Evolutionary conservation across 768 basidiomycete species (phyloP), one percentile per base, ranked within the genome.

Genomic region (Kwoniella sp.): DNA sequence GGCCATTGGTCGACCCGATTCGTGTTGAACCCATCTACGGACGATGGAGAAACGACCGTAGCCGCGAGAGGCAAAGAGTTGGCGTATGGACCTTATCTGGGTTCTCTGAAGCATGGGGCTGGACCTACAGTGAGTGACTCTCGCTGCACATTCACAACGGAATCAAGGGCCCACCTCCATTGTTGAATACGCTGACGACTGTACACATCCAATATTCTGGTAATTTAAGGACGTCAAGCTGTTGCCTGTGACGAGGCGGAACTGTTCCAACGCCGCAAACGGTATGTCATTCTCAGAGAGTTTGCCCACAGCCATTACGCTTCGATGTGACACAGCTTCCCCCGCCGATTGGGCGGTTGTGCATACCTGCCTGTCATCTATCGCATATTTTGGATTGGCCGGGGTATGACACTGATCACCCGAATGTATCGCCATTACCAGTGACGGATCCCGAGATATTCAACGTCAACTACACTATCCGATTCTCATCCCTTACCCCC

Each of bases 81-180:
- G 54, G 71, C 67, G 11, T 72, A 72, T 61, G 65, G 67, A 31
- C 71, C 71, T n/a, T 69, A 63, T 47, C 7, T 72, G 12, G 47
- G 51, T 28, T 15, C 28, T 0, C 50, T 72, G 15, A 29, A n/a
- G 13, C 59, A 72, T 41, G 57, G 51, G 8, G 67, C 71, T 11
- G 71, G 71, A 29, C 67, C 71, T 4, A 58, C 51, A 31, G 71
- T 72, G 41, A 50, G 58, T 13, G 13, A 5, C 34, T 5, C 34
- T 34, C 34, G 34, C 5, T 34, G n/a, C n/a, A n/a, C n/a, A n/a
- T n/a, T n/a, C n/a, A n/a, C n/a, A n/a, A n/a, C n/a, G n/a, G n/a
- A n/a, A n/a, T n/a, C n/a, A n/a, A n/a, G n/a, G n/a, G n/a, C n/a
- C n/a, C n/a, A n/a, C n/a, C n/a, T n/a, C n/a, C n/a, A n/a, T n/a